A percentile compares a stretch with the other conserved stretches of the same genome.
Conservation (phyloP, 208 protist genomes). For the Vickermania ingenoplastis region DNA sequence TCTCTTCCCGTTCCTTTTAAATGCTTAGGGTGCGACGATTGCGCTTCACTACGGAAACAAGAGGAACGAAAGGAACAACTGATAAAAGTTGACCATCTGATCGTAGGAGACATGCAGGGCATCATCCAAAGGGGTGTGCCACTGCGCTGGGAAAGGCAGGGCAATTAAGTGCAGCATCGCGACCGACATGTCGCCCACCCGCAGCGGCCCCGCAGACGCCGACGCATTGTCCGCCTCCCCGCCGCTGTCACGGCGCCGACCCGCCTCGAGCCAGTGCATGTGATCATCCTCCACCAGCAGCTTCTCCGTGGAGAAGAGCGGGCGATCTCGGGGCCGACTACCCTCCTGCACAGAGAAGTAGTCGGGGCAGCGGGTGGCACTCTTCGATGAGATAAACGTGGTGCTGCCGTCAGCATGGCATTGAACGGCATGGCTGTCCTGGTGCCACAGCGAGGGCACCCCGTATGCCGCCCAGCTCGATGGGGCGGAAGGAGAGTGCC, state of each 20-base stretch:
- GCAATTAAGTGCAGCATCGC: constrained; percentile 67
- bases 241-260: constrained; percentile 10
- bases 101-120: constrained; percentile 16
- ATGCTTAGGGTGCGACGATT: no score
- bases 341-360: not conserved
- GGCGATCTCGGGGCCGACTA: constrained; percentile 3
- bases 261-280: constrained; percentile 62
- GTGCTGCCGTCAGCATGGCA: no score
- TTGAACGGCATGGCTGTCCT: no score
- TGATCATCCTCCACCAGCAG: constrained; percentile 57
- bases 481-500: constrained; percentile 14
- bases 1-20: no score
- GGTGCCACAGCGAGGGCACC: constrained; percentile 5
- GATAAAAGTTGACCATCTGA: not conserved
- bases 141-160: constrained; percentile 46
- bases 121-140: constrained; percentile 51
- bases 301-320: constrained; percentile 9
- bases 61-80: constrained; percentile 4
- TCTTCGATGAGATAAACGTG: not conserved
- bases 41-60: no score
- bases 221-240: not conserved
- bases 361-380: not conserved
- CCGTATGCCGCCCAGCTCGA: constrained; percentile 30
- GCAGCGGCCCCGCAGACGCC: not conserved
- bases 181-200: not conserved